A percentile compares a stretch with the other conserved stretches of the same genome.
phyloP scores from a whole-genome alignment of 441 rosid species.

The Eruca vesicaria region DNA sequence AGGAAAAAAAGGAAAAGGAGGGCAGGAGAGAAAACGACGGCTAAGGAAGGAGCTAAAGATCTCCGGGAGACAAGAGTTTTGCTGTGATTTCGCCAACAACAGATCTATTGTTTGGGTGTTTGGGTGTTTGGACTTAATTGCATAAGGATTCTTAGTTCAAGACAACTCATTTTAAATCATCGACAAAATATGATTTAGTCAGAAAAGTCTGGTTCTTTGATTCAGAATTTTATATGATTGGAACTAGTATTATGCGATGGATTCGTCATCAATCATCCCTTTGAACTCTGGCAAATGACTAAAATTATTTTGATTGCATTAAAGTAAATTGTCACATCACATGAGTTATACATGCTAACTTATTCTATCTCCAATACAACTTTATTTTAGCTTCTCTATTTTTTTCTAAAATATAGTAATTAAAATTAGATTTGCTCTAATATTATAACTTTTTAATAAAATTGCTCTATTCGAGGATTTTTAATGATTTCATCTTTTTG shows the following conservation, averaged over 20 bases:
- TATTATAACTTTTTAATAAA: too few species aligned
- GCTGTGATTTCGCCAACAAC: slow-evolving; percentile 12
- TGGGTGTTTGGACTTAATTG: slow-evolving; percentile 5
- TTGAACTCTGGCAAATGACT: neutral
- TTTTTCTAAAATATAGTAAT: too few species aligned
- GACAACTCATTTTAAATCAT: neutral
- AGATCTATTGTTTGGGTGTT: neutral
- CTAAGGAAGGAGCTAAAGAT: neutral
- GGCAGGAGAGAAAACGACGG: neutral
- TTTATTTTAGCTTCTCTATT: too few species aligned
- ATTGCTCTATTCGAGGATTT: too few species aligned
- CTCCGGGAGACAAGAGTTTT: neutral
- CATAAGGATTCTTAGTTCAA: neutral
- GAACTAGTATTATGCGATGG: neutral
- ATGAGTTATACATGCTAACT: too few species aligned
- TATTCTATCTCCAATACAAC: too few species aligned
- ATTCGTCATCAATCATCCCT: neutral
- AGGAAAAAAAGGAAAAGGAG: neutral
- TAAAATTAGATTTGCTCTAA: too few species aligned
- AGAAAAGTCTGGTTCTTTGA: neutral
- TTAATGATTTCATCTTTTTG: too few species aligned
- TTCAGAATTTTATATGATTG: neutral
- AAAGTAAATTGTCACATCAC: neutral
- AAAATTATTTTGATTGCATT: neutral
- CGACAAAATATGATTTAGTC: neutral